These are phyloP conservation scores for Coemansia sp. DNA, from an alignment of 192 early-diverging fungal genomes.

Conservation along the genomic window DNA sequence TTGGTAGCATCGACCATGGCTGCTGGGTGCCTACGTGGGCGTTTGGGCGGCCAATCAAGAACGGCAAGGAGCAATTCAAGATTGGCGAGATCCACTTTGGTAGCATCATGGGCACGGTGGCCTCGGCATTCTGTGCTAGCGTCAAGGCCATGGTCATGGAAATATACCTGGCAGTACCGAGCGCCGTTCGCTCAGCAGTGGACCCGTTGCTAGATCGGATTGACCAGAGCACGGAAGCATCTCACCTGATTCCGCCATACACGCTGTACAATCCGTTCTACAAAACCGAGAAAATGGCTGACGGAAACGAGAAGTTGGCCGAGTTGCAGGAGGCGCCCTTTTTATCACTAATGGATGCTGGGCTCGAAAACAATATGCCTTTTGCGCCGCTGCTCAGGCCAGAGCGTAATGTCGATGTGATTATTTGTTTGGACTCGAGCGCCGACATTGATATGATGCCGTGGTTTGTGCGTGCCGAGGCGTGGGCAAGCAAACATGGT, in stretches of 20 bases:
- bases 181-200: conserved; percentile 21
- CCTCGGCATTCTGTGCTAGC: conserved; percentile 47
- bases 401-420: conserved; percentile 66
- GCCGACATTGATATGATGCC: conserved; percentile 65
- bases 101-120: conserved; percentile 59
- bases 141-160: conserved; percentile 45
- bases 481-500: conserved; percentile 57
- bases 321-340: conserved; percentile 32
- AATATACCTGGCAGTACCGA: conserved; percentile 32
- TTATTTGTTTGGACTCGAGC: conserved; percentile 70
- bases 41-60: conserved; percentile 68
- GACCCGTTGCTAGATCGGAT: conserved; percentile 48
- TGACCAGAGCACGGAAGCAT: conserved; percentile 51
- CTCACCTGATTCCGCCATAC: conserved; percentile 64
- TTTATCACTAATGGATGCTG: conserved; percentile 72
- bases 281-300: conserved; percentile 12
- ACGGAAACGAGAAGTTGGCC: not conserved
- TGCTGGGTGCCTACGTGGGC: conserved; percentile 77
- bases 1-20: conserved; percentile 71
- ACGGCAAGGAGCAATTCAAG: conserved; percentile 57
- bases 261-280: conserved; percentile 69
- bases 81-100: conserved; percentile 67
- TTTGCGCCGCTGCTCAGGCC: conserved; percentile 66
- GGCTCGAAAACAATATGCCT: conserved; percentile 77
- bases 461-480: conserved; percentile 63